Conservation (phyloP, 2,329 filamentous ascomycete species). For the Colletotrichum siamense region DNA sequence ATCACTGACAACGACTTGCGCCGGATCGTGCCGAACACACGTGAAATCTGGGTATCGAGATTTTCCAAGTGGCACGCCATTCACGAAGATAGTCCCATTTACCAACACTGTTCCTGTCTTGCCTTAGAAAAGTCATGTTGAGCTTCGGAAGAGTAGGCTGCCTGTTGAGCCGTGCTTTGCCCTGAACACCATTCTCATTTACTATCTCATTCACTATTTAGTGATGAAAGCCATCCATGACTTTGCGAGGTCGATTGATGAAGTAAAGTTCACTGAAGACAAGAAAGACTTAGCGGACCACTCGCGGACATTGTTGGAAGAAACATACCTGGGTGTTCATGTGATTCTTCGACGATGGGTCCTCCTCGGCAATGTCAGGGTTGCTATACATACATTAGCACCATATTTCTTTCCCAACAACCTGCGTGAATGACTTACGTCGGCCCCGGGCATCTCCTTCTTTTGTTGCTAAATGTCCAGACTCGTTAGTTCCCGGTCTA, state of each 20-base stretch:
- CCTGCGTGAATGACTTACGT: background rate
- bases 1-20: background rate
- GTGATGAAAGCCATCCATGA: background rate
- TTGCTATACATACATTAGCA: background rate
- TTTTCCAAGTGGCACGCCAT: background rate
- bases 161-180: background rate
- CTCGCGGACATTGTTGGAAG: background rate
- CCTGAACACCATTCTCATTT: background rate
- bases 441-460: background rate
- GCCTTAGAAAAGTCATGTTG: background rate
- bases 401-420: background rate
- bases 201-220: background rate
- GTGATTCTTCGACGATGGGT: no score
- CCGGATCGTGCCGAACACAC: background rate
- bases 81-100: background rate
- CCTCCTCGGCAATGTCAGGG: background rate
- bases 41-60: background rate
- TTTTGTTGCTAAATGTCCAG: background rate
- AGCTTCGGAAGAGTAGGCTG: background rate
- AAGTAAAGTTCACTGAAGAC: background rate
- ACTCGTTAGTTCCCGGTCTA: background rate
- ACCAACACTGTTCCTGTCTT: fast-evolving
- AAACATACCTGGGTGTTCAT: background rate
- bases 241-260: background rate
- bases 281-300: background rate